A percentile compares a stretch with the other conserved stretches of the same genome.
Conservation (phyloP, 352 stramenopile genomes). For the Pythium diclinum region DNA sequence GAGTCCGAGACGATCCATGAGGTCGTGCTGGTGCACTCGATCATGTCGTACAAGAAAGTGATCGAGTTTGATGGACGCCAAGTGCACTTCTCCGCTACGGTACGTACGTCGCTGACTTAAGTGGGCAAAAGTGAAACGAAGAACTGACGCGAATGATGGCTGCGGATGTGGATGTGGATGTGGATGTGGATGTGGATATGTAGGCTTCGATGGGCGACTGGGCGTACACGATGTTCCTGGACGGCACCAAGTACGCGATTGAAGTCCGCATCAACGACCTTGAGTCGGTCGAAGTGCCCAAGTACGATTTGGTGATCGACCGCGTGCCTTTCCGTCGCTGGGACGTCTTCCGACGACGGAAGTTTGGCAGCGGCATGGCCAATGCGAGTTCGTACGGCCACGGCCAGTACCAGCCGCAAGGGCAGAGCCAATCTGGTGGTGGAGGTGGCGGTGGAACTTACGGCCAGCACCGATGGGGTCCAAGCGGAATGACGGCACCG, state of each 20-base stretch:
- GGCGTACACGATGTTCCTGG: conserved; percentile 76
- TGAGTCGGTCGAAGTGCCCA: conserved; percentile 67
- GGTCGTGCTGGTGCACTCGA: conserved; percentile 75
- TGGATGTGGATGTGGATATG: neutral
- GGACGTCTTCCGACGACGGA: conserved; percentile 79
- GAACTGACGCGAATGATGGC: too few relatives aligned
- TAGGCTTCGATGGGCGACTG: conserved; percentile 73
- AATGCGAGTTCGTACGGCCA: conserved; percentile 10
- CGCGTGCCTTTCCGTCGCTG: conserved; percentile 77
- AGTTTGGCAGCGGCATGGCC: conserved; percentile 26
- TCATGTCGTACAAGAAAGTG: conserved; percentile 87
- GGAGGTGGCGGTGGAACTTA: conserved; percentile 36
- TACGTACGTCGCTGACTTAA: conserved; percentile 22
- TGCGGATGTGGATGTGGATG: neutral
- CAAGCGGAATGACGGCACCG: conserved; percentile 40
- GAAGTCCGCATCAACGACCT: conserved; percentile 87
- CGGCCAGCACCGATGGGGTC: conserved; percentile 67
- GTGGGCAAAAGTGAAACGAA: too few relatives aligned
- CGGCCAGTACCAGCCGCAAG: conserved; percentile 36
- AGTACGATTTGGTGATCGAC: conserved; percentile 85
- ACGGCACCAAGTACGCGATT: conserved; percentile 67
- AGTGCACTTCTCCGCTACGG: conserved; percentile 79
- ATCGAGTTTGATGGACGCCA: conserved; percentile 78
- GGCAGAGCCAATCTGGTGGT: conserved; percentile 7
- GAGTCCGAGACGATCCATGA: conserved; percentile 71